Conservation (phyloP, 164 flowering plant genomes). For the Chimonanthus salicifolius region DNA sequence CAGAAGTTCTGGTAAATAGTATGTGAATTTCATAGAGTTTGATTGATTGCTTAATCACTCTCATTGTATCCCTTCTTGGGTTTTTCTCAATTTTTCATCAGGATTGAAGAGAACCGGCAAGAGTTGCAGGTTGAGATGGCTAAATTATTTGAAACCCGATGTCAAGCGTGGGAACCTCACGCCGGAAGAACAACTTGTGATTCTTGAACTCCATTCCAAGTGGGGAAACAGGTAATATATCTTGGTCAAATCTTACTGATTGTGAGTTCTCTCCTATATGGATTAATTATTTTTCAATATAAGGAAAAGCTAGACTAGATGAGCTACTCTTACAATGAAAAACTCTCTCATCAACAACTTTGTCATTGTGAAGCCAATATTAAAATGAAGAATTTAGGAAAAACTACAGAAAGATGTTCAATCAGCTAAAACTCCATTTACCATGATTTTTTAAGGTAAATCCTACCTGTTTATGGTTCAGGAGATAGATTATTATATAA, state of each 20-base stretch:
- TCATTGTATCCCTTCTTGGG: neutral
- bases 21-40: neutral
- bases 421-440: neutral
- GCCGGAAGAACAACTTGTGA: slow-evolving; percentile 64
- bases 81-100: slow-evolving; percentile 9
- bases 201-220: slow-evolving; percentile 76
- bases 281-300: neutral
- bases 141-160: slow-evolving; percentile 77
- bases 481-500: neutral
- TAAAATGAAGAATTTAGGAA: neutral
- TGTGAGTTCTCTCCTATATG: neutral
- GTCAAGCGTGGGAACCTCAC: slow-evolving; percentile 65
- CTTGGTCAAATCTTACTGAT: neutral
- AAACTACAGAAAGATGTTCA: neutral
- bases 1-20: slow-evolving; percentile 51
- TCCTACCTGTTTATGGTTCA: neutral
- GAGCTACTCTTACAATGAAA: neutral
- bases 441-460: neutral
- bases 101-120: slow-evolving; percentile 83
- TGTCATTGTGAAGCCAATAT: neutral
- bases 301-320: neutral
- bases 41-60: neutral
- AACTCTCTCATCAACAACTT: neutral
- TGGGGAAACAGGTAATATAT: slow-evolving; percentile 71
- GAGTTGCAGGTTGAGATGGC: slow-evolving; percentile 84